Percentiles rank a stretch among this genome's conserved stretches.
Evolutionary conservation across 352 stramenopile species (phyloP).

Genomic region (Pythium dissimile): DNA sequence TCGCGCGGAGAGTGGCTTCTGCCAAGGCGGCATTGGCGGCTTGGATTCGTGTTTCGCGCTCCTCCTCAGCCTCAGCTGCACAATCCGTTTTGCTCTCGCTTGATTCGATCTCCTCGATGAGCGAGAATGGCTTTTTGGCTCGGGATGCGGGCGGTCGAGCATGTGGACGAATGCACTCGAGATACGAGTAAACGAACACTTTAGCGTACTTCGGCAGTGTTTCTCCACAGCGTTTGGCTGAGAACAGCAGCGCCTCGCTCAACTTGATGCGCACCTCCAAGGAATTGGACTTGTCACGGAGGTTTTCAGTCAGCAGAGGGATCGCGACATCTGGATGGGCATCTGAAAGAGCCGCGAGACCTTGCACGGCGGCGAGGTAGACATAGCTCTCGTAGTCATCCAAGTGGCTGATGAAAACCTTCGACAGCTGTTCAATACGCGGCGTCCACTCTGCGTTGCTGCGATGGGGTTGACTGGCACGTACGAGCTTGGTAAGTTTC

Average conservation of each 20-base stretch:
- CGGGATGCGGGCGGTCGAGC: slow-evolving; percentile 3
- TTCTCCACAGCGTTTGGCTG: slow-evolving; percentile 71
- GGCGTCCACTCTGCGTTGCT: slow-evolving; percentile 41
- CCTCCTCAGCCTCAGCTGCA: neutral
- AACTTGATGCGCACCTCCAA: slow-evolving; percentile 80
- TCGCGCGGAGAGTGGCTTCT: slow-evolving; percentile 67
- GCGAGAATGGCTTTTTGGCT: slow-evolving; percentile 34
- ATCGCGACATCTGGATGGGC: slow-evolving; percentile 61
- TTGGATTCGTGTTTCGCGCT: neutral
- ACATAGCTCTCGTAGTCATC: slow-evolving; percentile 81
- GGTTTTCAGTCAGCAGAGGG: slow-evolving; percentile 48
- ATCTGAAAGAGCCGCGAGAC: slow-evolving; percentile 57
- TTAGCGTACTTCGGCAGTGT: slow-evolving; percentile 67
- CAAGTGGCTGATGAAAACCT: slow-evolving; percentile 61
- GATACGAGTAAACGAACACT: slow-evolving; percentile 74
- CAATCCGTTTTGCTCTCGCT: neutral
- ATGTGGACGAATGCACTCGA: slow-evolving; percentile 68
- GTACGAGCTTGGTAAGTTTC: slow-evolving; percentile 72
- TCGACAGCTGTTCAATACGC: slow-evolving; percentile 44
- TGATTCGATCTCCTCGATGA: slow-evolving; percentile 51
- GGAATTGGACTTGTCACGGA: slow-evolving; percentile 42
- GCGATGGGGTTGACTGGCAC: slow-evolving; percentile 42
- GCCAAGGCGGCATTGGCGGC: slow-evolving; percentile 28
- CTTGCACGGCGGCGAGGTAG: slow-evolving; percentile 78
- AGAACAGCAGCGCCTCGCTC: slow-evolving; percentile 78